Conservation (phyloP, 495 filamentous ascomycete genomes). For the Penicillium flavigenum region DNA sequence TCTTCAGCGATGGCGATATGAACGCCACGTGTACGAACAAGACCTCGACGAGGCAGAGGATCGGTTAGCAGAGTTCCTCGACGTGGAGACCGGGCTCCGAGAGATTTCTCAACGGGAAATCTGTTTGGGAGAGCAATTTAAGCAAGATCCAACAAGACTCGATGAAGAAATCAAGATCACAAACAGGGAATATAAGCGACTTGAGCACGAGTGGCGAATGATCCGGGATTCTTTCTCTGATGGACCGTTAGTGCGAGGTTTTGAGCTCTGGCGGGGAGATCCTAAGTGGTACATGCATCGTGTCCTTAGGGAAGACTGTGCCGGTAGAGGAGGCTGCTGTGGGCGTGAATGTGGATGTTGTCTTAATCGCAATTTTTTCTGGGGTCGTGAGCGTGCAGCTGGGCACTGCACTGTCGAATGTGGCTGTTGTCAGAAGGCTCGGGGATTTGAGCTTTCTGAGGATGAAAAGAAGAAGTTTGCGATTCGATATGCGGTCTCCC, state of each 20-base stretch:
- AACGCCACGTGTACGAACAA: neutral
- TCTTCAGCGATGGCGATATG: neutral
- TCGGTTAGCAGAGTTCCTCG: neutral
- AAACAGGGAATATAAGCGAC: neutral
- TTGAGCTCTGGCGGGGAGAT: neutral
- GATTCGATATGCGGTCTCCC: too few relatives aligned
- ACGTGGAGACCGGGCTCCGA: neutral
- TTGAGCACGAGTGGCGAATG: neutral
- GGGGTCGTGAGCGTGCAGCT: neutral
- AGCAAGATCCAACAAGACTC: neutral
- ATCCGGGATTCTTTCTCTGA: neutral
- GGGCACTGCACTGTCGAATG: slow-evolving; percentile 17
- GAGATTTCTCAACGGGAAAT: neutral
- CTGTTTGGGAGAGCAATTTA: neutral
- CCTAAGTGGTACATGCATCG: slow-evolving; percentile 13
- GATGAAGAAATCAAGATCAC: neutral
- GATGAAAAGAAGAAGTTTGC: neutral
- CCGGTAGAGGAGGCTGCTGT: slow-evolving; percentile 9
- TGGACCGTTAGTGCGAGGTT: neutral
- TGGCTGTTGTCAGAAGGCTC: slow-evolving; percentile 6
- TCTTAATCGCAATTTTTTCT: neutral
- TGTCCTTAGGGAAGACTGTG: slow-evolving; percentile 4
- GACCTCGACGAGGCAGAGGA: neutral
- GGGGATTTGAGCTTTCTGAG: neutral
- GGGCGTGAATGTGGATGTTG: slow-evolving; percentile 14